These are phyloP conservation scores for Chlamydomonas applanata DNA, from an alignment of 139 green algal genomes.

Conservation along the genomic window DNA sequence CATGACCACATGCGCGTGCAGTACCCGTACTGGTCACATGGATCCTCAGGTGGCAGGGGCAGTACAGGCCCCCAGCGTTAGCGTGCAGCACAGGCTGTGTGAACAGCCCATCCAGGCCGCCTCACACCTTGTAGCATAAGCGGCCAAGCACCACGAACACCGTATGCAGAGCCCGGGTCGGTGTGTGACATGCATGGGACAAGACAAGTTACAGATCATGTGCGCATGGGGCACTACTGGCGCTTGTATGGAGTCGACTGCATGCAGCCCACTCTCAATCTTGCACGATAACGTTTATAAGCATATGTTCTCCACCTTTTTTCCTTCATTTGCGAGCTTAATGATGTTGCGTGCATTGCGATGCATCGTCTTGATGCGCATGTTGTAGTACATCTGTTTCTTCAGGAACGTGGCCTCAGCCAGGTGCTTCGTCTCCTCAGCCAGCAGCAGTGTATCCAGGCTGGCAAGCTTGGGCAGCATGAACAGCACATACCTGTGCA, in stretches of 20 bases:
- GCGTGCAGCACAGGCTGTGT: too few species aligned
- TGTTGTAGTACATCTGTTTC: constrained; percentile 91
- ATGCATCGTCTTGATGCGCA: constrained; percentile 73
- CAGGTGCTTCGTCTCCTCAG: constrained; percentile 64
- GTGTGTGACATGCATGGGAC: neutral
- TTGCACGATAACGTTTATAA: neutral
- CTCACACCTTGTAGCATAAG: neutral
- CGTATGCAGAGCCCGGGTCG: too few species aligned
- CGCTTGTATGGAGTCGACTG: neutral
- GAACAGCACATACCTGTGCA: constrained; percentile 45
- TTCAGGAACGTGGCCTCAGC: constrained; percentile 75
- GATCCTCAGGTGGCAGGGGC: too few species aligned
- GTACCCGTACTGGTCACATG: too few species aligned
- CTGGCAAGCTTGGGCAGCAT: constrained; percentile 46
- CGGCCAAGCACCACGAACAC: neutral
- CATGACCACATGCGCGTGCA: too few species aligned
- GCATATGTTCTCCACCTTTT: constrained; percentile 23
- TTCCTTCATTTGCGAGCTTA: constrained; percentile 33
- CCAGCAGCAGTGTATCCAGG: constrained; percentile 70
- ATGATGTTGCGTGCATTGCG: constrained; percentile 52
- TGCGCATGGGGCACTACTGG: neutral
- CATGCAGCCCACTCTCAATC: neutral
- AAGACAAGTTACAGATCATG: neutral
- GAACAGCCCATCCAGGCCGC: too few species aligned
- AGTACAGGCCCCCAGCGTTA: too few species aligned